phyloP scores from a whole-genome alignment of 2,329 filamentous ascomycete species.

The Ascochyta clinopodiicola region DNA sequence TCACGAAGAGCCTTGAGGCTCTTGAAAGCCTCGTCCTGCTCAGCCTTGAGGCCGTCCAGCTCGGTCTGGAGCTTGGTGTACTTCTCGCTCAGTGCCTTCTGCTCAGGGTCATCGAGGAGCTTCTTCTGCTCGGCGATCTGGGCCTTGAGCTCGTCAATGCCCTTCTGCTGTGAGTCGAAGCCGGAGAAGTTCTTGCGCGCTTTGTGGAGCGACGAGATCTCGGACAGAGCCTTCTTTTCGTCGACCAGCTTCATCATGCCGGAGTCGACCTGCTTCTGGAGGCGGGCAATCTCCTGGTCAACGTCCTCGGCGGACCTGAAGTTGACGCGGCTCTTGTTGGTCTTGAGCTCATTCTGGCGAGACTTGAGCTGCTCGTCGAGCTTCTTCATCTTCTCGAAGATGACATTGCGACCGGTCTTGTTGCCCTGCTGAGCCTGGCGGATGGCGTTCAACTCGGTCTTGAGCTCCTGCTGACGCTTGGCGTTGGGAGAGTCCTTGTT shows the following conservation, averaged over 20 bases:
- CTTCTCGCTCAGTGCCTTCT: slow-evolving; percentile 83
- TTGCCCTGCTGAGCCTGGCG: slow-evolving; percentile 84
- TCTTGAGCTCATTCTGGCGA: slow-evolving; percentile 86
- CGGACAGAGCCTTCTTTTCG: slow-evolving; percentile 89
- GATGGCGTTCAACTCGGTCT: slow-evolving; percentile 81
- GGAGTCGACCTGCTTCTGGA: slow-evolving; percentile 85
- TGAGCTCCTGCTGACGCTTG: slow-evolving; percentile 86
- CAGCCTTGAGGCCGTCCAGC: slow-evolving; percentile 86
- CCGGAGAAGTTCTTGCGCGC: slow-evolving; percentile 88
- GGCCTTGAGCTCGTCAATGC: slow-evolving; percentile 83
- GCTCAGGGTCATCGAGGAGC: slow-evolving; percentile 86
- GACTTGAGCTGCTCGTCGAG: slow-evolving; percentile 88
- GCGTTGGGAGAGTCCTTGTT: slow-evolving; percentile 80
- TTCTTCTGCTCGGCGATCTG: slow-evolving; percentile 91
- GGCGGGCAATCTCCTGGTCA: slow-evolving; percentile 77
- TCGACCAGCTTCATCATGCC: slow-evolving; percentile 96
- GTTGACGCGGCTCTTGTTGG: slow-evolving; percentile 76
- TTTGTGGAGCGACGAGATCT: slow-evolving; percentile 84
- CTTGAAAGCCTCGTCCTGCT: slow-evolving; percentile 92
- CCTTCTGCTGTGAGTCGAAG: slow-evolving; percentile 85
- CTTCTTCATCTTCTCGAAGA: slow-evolving; percentile 90
- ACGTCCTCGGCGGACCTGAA: slow-evolving; percentile 91
- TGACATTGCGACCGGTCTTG: slow-evolving; percentile 79
- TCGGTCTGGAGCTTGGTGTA: slow-evolving; percentile 87
- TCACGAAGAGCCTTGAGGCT: slow-evolving; percentile 83